Evolutionary conservation across 176 grass and related monocot genomes (phyloP), one percentile per base, ranked within the genome.

Genomic region (Melocanna baccifera): DNA sequence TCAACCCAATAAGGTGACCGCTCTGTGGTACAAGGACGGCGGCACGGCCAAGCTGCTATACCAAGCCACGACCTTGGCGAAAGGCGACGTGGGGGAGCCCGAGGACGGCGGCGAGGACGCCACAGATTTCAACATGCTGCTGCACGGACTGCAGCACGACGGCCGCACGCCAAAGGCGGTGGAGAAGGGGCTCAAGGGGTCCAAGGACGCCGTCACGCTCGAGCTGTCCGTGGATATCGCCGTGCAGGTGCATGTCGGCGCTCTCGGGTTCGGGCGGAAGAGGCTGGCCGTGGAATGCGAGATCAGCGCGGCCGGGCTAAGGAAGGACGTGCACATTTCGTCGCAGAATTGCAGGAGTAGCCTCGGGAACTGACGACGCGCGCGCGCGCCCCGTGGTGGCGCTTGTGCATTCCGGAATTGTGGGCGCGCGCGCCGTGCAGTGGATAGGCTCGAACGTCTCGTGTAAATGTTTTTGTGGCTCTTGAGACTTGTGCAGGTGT

Each of bases 1-100:
- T 52, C 37, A 98, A 98, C 76, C 96, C 96, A 98, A 92, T 67
- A 78, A 69, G 67, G 55, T 85, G 66, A 84, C 89, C 20, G 90
- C 85, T 40, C 91, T 91, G 56, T 86, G 72, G 66, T 98, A 93
- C 73, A 48, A 63, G 64, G 52, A 28, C 39, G 84, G 75, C 58
- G 93, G 83, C 14, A 47, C 19, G 30, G 91, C 83, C 26, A 18
- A 22, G 76, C 73, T 95, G 59, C 3, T 42, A 55, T 71, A 88
- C 83, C 12, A 12, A 0, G 85, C 76, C 6, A 22, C 62, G 13
- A 29, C 82, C 12, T 45, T 94, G 4, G 92, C 85, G 1, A 68
- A 29, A 18, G 92, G 94, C 29, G 48, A 66, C 20, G 78, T 89
- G 5, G 84, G 71, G 23, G 67, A 9, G 25, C 85, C 92, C 13